These are phyloP conservation scores for Albophoma yamanashiensis DNA, from an alignment of 2,329 filamentous ascomycete genomes.

Conservation along the genomic window DNA sequence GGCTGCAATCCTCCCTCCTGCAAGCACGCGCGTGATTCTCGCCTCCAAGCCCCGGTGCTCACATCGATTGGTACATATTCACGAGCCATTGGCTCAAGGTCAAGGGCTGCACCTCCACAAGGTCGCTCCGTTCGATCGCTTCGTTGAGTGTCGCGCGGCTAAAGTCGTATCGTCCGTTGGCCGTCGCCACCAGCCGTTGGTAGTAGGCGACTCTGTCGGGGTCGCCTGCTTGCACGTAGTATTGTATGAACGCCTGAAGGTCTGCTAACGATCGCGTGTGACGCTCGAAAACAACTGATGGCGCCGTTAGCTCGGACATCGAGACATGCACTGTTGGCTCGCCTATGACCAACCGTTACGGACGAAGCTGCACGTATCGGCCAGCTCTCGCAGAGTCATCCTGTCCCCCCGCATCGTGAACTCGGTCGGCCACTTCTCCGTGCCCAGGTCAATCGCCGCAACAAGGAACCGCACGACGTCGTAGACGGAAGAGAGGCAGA, in stretches of 20 bases:
- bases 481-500: slow-evolving; percentile 58
- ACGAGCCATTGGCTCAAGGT: slow-evolving; percentile 44
- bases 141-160: slow-evolving; percentile 49
- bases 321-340: not conserved
- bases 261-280: slow-evolving; percentile 27
- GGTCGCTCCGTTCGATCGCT: slow-evolving; percentile 22
- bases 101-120: slow-evolving; percentile 34
- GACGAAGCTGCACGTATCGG: slow-evolving; percentile 36
- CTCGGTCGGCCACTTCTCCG: slow-evolving; percentile 54
- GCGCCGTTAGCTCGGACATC: slow-evolving; percentile 8
- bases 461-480: slow-evolving; percentile 64
- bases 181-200: slow-evolving; percentile 55
- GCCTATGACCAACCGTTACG: slow-evolving; percentile 28
- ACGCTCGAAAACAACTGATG: slow-evolving; percentile 27
- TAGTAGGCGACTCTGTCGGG: slow-evolving; percentile 40
- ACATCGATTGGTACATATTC: slow-evolving; percentile 9
- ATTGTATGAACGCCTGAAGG: slow-evolving; percentile 26
- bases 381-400: slow-evolving; percentile 48
- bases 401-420: slow-evolving; percentile 60
- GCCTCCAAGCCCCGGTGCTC: not conserved
- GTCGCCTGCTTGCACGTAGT: slow-evolving; percentile 35
- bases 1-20: not conserved
- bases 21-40: not conserved
- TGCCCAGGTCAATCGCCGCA: slow-evolving; percentile 53
- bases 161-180: slow-evolving; percentile 58